phyloP scores from a whole-genome alignment of 164 flowering plant genomes.

The Malania oleifera region DNA sequence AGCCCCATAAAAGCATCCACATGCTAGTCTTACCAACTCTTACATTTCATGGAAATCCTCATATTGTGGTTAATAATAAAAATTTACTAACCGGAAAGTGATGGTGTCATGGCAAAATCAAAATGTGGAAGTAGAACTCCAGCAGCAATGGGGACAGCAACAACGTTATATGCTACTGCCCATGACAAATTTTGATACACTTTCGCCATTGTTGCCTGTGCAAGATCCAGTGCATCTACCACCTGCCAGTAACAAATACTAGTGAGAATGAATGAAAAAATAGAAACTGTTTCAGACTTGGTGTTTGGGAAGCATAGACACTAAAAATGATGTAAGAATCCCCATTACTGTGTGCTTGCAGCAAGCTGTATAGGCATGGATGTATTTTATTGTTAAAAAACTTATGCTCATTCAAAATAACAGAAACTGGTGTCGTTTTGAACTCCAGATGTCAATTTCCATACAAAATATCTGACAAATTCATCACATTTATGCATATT shows the following conservation, averaged over 20 bases:
- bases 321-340: not conserved
- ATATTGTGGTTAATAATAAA: too few relatives aligned
- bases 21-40: too few relatives aligned
- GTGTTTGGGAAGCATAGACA: not conserved
- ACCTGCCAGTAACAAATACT: conserved; percentile 38
- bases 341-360: not conserved
- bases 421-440: not conserved
- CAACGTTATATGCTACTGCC: conserved; percentile 89
- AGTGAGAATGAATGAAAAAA: too few relatives aligned
- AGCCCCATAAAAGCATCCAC: too few relatives aligned
- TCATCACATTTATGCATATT: not conserved
- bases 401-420: too few relatives aligned
- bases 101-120: conserved; percentile 96
- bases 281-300: too few relatives aligned
- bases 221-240: conserved; percentile 82
- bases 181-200: conserved; percentile 88
- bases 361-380: not conserved
- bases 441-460: not conserved
- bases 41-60: too few relatives aligned
- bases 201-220: conserved; percentile 85
- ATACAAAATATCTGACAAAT: not conserved
- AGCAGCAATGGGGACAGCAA: conserved; percentile 93
- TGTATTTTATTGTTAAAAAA: not conserved
- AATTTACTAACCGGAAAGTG: conserved; percentile 72
- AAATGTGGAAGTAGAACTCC: conserved; percentile 81